These are phyloP conservation scores for Poa pratensis DNA, from an alignment of 176 grass and related monocot species.

Conservation along the genomic window DNA sequence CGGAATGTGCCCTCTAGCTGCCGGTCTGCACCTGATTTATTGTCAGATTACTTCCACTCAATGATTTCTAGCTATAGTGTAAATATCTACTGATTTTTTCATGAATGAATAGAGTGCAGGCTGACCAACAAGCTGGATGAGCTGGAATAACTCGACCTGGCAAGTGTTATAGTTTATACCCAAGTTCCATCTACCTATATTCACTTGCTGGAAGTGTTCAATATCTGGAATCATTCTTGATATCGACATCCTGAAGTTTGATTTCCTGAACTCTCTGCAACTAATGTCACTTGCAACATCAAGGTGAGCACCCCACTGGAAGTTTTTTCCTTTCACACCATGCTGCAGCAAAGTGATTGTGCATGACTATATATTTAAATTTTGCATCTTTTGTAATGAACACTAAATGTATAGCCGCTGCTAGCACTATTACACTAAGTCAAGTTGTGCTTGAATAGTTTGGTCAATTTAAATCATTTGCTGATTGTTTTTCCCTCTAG, in stretches of 20 bases:
- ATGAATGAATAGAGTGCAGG: conserved; percentile 75
- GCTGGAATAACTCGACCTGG: conserved; percentile 93
- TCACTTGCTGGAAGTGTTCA: conserved; percentile 84
- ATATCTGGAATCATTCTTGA: conserved; percentile 83
- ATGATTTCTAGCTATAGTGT: conserved; percentile 1
- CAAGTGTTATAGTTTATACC: conserved; percentile 86
- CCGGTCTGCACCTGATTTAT: conserved; percentile 2
- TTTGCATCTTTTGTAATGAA: too few species aligned
- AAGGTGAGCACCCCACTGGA: too few species aligned
- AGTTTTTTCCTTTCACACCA: too few species aligned
- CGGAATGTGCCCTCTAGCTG: conserved; percentile 1
- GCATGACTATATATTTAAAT: too few species aligned
- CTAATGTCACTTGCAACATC: too few species aligned
- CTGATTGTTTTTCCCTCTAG: too few species aligned
- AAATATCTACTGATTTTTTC: conserved; percentile 28
- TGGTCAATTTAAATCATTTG: too few species aligned
- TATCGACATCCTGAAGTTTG: conserved; percentile 91
- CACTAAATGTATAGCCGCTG: too few species aligned
- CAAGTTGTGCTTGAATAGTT: too few species aligned
- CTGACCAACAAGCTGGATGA: conserved; percentile 86
- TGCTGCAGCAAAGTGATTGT: too few species aligned
- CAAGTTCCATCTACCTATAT: conserved; percentile 55
- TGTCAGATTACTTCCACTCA: neutral
- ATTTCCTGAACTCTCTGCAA: conserved; percentile 57
- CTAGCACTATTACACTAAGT: too few species aligned